Evolutionary conservation across 805 yeast genomes (phyloP).

Genomic region (Wickerhamiella vanderwaltii): DNA sequence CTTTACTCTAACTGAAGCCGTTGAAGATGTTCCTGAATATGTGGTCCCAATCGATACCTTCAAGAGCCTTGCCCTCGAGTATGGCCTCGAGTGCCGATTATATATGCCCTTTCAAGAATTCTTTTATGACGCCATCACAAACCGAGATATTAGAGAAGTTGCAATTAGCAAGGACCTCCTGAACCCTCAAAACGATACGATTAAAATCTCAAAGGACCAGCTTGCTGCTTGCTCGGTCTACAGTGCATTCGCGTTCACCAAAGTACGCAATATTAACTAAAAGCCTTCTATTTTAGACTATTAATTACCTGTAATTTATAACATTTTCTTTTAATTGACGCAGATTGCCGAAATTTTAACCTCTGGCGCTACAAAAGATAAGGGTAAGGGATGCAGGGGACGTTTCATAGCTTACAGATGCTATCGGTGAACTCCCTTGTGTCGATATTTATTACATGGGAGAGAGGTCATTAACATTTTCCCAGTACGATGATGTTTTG

Average conservation of each 20-base stretch:
- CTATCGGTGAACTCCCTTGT: no score
- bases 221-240: constrained; percentile 81
- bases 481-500: constrained; percentile 1
- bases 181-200: constrained; percentile 56
- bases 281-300: no score
- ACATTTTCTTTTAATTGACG: no score
- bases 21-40: constrained; percentile 91
- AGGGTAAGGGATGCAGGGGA: no score
- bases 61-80: constrained; percentile 72
- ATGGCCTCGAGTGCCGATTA: constrained; percentile 57
- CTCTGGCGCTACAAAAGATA: no score
- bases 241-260: constrained; percentile 64
- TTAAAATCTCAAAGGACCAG: constrained; percentile 82
- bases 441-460: not conserved
- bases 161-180: constrained; percentile 36
- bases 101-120: constrained; percentile 71
- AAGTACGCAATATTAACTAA: constrained; percentile 9
- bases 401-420: no score
- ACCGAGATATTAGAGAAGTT: constrained; percentile 21
- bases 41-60: constrained; percentile 90
- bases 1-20: constrained; percentile 80
- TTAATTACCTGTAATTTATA: no score
- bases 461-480: not conserved
- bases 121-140: constrained; percentile 64
- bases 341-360: no score